Percentiles rank a stretch among this genome's conserved stretches.
Evolutionary conservation across 1,284 basidiomycete species (phyloP).

Genomic region (Puccinia triticina): DNA sequence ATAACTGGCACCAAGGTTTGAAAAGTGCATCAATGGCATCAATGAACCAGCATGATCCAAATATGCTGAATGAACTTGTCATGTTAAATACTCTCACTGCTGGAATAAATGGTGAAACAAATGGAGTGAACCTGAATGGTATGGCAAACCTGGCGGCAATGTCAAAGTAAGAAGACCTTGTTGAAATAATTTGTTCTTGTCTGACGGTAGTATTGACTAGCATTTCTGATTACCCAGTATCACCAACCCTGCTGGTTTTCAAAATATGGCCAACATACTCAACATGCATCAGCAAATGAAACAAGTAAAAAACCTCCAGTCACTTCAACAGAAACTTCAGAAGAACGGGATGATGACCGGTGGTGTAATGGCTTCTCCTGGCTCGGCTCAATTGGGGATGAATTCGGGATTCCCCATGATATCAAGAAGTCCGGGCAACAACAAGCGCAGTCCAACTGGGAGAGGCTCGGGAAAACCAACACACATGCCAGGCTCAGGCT

Average conservation of each 20-base stretch:
- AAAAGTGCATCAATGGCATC: conserved; percentile 42
- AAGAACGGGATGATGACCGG: conserved; percentile 52
- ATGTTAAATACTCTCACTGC: conserved; percentile 31
- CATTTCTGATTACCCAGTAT: not conserved
- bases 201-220: not conserved
- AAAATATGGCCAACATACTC: conserved; percentile 61
- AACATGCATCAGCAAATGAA: conserved; percentile 64
- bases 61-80: conserved; percentile 15
- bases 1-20: conserved; percentile 57
- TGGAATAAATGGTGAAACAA: conserved; percentile 7
- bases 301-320: conserved; percentile 43
- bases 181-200: not conserved
- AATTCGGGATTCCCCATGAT: conserved; percentile 65
- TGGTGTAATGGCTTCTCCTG: conserved; percentile 14
- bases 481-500: conserved; percentile 54
- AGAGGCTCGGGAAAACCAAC: conserved; percentile 42
- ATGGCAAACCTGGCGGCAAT: conserved; percentile 37
- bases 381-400: conserved; percentile 57
- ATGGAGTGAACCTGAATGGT: conserved; percentile 25
- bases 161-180: conserved; percentile 24
- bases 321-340: conserved; percentile 52
- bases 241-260: conserved; percentile 6
- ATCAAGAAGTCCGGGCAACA: conserved; percentile 62
- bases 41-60: not conserved
- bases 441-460: conserved; percentile 39